Evolutionary conservation across 1,284 basidiomycete genomes (phyloP).

Genomic region (Marasmius fiardii): DNA sequence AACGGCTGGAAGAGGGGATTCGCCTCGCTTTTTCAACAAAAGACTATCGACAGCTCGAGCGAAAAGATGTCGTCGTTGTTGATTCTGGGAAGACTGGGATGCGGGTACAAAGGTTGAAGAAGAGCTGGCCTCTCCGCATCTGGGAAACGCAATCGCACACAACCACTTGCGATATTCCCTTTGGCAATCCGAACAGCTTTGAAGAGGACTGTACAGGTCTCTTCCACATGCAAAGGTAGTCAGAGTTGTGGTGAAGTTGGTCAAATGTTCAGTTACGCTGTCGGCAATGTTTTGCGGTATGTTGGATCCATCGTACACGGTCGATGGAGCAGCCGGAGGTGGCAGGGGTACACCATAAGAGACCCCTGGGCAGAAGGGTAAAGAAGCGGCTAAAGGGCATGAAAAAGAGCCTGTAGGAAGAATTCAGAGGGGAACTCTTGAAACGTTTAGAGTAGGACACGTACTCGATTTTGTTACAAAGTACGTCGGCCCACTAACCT

Average conservation of each 20-base stretch:
- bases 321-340: constrained; percentile 35
- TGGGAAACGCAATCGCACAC: constrained; percentile 69
- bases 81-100: constrained; percentile 18
- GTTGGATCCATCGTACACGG: constrained; percentile 47
- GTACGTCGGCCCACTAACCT: constrained; percentile 59
- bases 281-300: constrained; percentile 48
- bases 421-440: constrained; percentile 8
- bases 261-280: constrained; percentile 55
- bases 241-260: constrained; percentile 74
- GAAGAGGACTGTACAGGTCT: constrained; percentile 76
- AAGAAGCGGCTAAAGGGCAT: constrained; percentile 69
- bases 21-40: constrained; percentile 4
- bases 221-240: constrained; percentile 75
- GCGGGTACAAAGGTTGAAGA: constrained; percentile 27
- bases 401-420: constrained; percentile 54
- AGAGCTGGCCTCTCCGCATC: constrained; percentile 56
- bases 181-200: constrained; percentile 76
- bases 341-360: constrained; percentile 71
- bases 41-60: not conserved
- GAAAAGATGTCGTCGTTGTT: not conserved
- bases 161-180: constrained; percentile 76
- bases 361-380: constrained; percentile 72
- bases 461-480: constrained; percentile 69
- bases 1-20: constrained; percentile 26
- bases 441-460: constrained; percentile 19